Evolutionary conservation across 2,329 filamentous ascomycete genomes (phyloP), one percentile per base, ranked within the genome.

Genomic region (Colletotrichum noveboracense): DNA sequence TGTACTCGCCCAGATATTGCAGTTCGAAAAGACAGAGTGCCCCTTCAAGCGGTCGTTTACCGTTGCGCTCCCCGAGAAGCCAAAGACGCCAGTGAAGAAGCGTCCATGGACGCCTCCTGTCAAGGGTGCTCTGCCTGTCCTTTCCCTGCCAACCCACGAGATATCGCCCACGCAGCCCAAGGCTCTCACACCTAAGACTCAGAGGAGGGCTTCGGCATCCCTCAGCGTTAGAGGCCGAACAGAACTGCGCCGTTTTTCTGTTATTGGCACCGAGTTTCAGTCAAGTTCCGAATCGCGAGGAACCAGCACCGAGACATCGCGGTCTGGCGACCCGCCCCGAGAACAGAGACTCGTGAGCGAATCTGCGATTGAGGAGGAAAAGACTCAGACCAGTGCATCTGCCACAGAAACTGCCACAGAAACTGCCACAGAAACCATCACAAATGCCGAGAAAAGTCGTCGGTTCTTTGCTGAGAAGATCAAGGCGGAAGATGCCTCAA

Each of bases 1-100:
- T 13, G 93, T 95, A 10, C 85, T 98, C 32, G 90, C 89, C 69
- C 92, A 92, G 77, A 91, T 98, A 16, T 87, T 98, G 61, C 93
- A 94, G 77, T 98, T 97, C 81, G 96, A 98, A 84, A 94, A 94
- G 81, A 98, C 96, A 0, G 91, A 93, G 60, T 98, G 96, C 83
- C 96, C 96, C 0, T 98, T 98, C 83, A 90, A 93, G 80, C 90
- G 95, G 75, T 90, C 90, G 5, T 97, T 97, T 79, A 93, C 91
- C 0, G 92, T 96, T 13, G 90, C 93, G 66, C 86, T 97, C 21
- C 95, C 95, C 1, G 92, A 94, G 79, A 88, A 90, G 72, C 92
- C 93, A 13, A 88, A 90, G 78, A 91, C 90, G 1, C 93, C 93
- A 3, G 86, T 91, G 67, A 92, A 89, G 80, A 94, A 93, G 84